Percentiles rank a stretch among this genome's conserved stretches.
phyloP scores from a whole-genome alignment of 495 filamentous ascomycete genomes.

The Hypoxylon fuscum region DNA sequence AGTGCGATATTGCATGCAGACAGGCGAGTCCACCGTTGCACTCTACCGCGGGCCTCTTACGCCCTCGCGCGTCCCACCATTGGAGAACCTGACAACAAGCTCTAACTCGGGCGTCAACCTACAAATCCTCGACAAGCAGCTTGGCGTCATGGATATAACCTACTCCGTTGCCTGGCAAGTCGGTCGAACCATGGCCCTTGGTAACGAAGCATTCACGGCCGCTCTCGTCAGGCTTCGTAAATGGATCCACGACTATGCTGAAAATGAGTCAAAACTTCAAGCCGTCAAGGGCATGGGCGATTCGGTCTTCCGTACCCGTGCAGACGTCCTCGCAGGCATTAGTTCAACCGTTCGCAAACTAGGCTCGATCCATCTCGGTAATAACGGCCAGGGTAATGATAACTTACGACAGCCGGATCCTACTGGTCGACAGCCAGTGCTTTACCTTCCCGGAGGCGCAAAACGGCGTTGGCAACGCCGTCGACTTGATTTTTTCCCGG shows the following conservation, averaged over 20 bases:
- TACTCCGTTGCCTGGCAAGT: conserved; percentile 60
- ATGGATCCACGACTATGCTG: conserved; percentile 11
- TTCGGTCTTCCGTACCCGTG: conserved; percentile 9
- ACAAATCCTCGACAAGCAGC: conserved; percentile 55
- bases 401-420: conserved; percentile 1
- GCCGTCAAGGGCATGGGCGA: conserved; percentile 1
- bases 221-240: conserved; percentile 42
- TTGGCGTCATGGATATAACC: conserved; percentile 59
- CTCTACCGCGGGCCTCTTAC: conserved; percentile 54
- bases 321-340: conserved; percentile 5
- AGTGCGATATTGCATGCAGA: conserved; percentile 41
- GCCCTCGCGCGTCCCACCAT: conserved; percentile 33
- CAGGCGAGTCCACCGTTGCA: conserved; percentile 54
- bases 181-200: conserved; percentile 49
- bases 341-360: conserved; percentile 5
- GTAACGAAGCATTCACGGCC: conserved; percentile 39
- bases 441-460: conserved; percentile 14
- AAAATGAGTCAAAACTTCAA: conserved; percentile 3
- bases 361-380: conserved; percentile 19
- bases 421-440: neutral
- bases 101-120: conserved; percentile 47
- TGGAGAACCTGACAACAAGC: conserved; percentile 43
- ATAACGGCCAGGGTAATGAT: conserved; percentile 6
- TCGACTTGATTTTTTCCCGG: conserved; percentile 9
- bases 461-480: conserved; percentile 17